Base-by-base conservation (phyloP, 73 alveolate species). In the Stentor roeselii region DNA sequence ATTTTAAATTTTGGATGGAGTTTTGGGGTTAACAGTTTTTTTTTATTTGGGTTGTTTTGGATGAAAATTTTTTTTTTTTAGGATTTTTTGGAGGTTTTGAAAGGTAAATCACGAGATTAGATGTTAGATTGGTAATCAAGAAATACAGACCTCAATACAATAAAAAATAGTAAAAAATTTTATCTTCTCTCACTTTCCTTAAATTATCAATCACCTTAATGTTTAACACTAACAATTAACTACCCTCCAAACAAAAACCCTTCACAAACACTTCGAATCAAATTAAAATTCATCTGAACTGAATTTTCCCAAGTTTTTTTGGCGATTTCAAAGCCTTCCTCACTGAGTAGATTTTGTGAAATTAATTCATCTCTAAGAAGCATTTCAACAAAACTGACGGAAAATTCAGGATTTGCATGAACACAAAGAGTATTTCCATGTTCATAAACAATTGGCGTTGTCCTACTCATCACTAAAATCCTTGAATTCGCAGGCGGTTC, bases 281-380 rank as follows among this genome's bases (percentile, higher is more conserved):
- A 15, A 11, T 32, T 30, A 32, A 21, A 67, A 1, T 32, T 67
- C 41, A 27, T 36, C 34, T 21, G n/a, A 27, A 40, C 42, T 27
- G 37, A 27, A 21, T 32, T 34, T 67, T 67, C 80, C 80, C 80
- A 67, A 32, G 80, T 32, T 67, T 67, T 67, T 67, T 32, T 67
- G 27, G 37, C 37, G 37, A 21, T 67, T 2, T 67, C 80, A 21
- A 30, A 67, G 41, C 21, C 41, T 34, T 67, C 80, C 34, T 67
- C 80, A 67, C 37, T 21, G 37, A 21, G 34, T 1, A 67, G 11
- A 21, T 32, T 32, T 34, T 67, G 80, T 21, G n/a, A 21, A 0
- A 67, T 21, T 2, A 67, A 32, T 11, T 67, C 80, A 67, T 36
- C 42, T 27, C 41, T 21, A 27, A 67, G n/a, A 15, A 67, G 11